Conservation (phyloP, 2,329 filamentous ascomycete species). For the Colletotrichum spinosum region DNA sequence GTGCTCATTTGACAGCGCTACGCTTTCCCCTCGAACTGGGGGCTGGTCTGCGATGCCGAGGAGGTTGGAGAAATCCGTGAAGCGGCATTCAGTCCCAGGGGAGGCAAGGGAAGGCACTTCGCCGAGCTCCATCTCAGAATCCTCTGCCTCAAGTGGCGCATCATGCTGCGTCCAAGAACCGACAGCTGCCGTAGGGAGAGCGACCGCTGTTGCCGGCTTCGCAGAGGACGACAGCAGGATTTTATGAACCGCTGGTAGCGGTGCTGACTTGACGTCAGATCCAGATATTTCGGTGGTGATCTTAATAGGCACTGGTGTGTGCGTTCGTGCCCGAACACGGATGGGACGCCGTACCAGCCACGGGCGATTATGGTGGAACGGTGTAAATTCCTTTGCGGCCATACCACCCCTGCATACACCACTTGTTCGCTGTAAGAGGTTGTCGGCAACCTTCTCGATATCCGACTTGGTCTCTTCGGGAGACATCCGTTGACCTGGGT, state of each 20-base stretch:
- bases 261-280: conserved; percentile 25
- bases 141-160: background rate
- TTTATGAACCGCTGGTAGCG: conserved; percentile 38
- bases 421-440: conserved; percentile 20
- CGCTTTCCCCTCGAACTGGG: conserved; percentile 43
- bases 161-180: background rate
- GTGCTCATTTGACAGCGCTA: conserved; percentile 44
- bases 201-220: background rate
- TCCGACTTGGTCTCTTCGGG: conserved; percentile 42
- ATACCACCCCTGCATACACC: conserved; percentile 52
- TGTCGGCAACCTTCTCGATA: conserved; percentile 35
- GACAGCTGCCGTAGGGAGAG: background rate
- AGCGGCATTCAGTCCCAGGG: conserved; percentile 14
- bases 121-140: background rate
- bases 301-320: conserved; percentile 45
- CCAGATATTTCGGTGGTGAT: conserved; percentile 42
- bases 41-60: conserved; percentile 48
- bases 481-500: conserved; percentile 57
- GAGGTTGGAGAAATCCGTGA: conserved; percentile 53
- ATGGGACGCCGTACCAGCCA: conserved; percentile 40
- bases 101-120: conserved; percentile 15
- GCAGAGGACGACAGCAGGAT: conserved; percentile 1
- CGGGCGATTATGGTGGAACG: conserved; percentile 40
- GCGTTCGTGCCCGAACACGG: conserved; percentile 42
- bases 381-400: conserved; percentile 59